These are phyloP conservation scores for Globisporangium echinulatum DNA, from an alignment of 352 stramenopile species.

Conservation along the genomic window DNA sequence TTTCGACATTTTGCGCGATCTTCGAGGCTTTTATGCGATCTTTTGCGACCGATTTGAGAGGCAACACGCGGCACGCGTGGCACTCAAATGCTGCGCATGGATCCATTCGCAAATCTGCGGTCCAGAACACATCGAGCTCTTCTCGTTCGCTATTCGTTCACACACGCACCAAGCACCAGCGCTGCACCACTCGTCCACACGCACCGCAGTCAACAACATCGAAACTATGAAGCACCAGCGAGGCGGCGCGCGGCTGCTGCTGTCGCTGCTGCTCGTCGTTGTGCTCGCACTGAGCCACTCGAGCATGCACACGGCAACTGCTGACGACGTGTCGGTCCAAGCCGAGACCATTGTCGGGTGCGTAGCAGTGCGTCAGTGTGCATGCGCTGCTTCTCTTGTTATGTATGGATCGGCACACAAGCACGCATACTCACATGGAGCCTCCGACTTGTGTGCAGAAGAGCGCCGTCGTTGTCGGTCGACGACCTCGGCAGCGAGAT, in stretches of 20 bases:
- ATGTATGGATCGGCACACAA: too few relatives aligned
- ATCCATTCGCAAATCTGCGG: constrained; percentile 1
- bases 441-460: constrained; percentile 16
- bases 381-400: too few relatives aligned
- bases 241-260: constrained; percentile 12
- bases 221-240: constrained; percentile 8
- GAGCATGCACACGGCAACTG: constrained; percentile 9
- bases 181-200: not conserved
- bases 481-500: constrained; percentile 45
- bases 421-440: not conserved
- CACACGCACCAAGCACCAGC: not conserved
- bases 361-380: constrained; percentile 3
- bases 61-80: not conserved
- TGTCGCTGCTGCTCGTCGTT: constrained; percentile 34
- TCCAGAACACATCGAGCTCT: too few relatives aligned
- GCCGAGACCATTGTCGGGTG: constrained; percentile 36
- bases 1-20: not conserved
- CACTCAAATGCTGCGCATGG: not conserved
- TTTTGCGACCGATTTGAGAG: not conserved
- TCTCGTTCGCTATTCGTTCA: too few relatives aligned
- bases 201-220: not conserved
- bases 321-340: constrained; percentile 29
- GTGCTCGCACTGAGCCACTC: constrained; percentile 26
- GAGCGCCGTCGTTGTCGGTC: constrained; percentile 26
- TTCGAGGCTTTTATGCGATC: not conserved